These are phyloP conservation scores for Yamadazyma triangularis DNA, from an alignment of 1,139 yeast species.

Conservation along the genomic window DNA sequence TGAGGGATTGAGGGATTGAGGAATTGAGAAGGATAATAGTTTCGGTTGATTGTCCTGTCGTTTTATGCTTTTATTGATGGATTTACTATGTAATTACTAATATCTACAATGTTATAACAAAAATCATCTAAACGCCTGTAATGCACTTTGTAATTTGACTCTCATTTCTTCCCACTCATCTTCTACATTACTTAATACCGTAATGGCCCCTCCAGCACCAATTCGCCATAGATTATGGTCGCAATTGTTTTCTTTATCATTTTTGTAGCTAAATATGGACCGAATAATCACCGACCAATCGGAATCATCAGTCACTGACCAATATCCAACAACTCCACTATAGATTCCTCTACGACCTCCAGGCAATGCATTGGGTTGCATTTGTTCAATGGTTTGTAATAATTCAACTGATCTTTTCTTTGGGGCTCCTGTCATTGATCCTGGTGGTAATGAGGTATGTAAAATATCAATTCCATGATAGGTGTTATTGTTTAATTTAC, in stretches of 20 bases:
- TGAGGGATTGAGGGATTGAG: too few species aligned
- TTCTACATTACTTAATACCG: conserved; percentile 73
- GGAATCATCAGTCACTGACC: conserved; percentile 83
- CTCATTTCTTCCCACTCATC: conserved; percentile 95
- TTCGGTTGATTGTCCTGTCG: too few species aligned
- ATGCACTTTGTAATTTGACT: conserved; percentile 72
- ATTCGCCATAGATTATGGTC: conserved; percentile 58
- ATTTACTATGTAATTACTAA: too few species aligned
- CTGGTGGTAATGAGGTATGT: conserved; percentile 85
- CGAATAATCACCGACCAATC: conserved; percentile 97
- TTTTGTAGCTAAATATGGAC: conserved; percentile 64
- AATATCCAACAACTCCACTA: conserved; percentile 94
- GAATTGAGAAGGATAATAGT: too few species aligned
- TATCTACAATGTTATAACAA: too few species aligned
- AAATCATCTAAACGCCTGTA: conserved; percentile 48
- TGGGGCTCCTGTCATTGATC: conserved; percentile 99
- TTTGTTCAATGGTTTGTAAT: conserved; percentile 48
- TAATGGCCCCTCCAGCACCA: conserved; percentile 99
- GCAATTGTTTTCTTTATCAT: conserved; percentile 37
- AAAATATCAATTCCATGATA: conserved; percentile 77
- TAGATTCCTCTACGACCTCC: conserved; percentile 74
- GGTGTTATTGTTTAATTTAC: conserved; percentile 37
- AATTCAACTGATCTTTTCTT: conserved; percentile 88
- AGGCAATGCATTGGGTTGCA: conserved; percentile 36
- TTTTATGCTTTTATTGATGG: too few species aligned